Evolutionary conservation across 2,329 filamentous ascomycete genomes (phyloP).

Genomic region (Apiospora aurea): DNA sequence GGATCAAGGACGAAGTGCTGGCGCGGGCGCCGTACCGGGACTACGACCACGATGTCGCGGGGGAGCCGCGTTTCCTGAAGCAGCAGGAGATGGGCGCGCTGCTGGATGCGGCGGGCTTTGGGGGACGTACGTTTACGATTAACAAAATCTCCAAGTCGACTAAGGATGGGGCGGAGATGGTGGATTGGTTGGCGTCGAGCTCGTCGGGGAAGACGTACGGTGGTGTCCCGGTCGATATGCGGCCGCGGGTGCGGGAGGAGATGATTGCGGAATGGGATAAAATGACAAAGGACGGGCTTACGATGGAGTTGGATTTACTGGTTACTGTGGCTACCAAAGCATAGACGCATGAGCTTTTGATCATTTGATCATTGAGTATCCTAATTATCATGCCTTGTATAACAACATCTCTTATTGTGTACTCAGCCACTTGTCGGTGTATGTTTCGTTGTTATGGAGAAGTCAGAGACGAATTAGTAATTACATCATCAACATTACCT

Average conservation of each 20-base stretch:
- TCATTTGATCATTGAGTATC: background rate
- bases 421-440: background rate
- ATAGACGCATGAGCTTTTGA: background rate
- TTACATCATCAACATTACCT: background rate
- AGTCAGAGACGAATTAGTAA: too few species aligned
- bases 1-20: slow-evolving; percentile 37
- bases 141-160: slow-evolving; percentile 38
- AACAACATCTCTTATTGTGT: background rate
- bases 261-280: slow-evolving; percentile 42
- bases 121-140: slow-evolving; percentile 31
- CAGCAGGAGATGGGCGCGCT: slow-evolving; percentile 33
- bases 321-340: slow-evolving; percentile 33
- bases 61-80: slow-evolving; percentile 36
- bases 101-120: slow-evolving; percentile 34
- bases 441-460: too few species aligned
- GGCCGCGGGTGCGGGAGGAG: slow-evolving; percentile 37
- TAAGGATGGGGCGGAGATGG: slow-evolving; percentile 35
- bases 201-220: slow-evolving; percentile 44
- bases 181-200: slow-evolving; percentile 42
- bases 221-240: slow-evolving; percentile 39
- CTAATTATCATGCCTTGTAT: background rate
- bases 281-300: slow-evolving; percentile 36
- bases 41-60: slow-evolving; percentile 33
- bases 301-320: slow-evolving; percentile 41
- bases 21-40: slow-evolving; percentile 34